phyloP scores from a whole-genome alignment of 345 rosid genomes.

The Hevea brasiliensis region DNA sequence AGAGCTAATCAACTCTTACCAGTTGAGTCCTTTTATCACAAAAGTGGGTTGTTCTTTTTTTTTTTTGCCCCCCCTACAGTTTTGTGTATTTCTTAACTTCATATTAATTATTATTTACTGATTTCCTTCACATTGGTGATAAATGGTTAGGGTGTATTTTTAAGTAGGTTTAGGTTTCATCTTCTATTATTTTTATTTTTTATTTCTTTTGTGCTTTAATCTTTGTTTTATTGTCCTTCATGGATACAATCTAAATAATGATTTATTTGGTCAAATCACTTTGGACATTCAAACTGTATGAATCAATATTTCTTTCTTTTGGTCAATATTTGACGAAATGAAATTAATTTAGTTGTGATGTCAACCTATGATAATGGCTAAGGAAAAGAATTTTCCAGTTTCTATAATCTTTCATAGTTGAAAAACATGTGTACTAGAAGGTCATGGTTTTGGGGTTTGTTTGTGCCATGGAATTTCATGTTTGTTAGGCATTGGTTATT shows the following conservation, averaged over 20 bases:
- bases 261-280: neutral
- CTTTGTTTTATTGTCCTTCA: neutral
- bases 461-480: too few species aligned
- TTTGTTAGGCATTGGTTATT: neutral
- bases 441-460: neutral
- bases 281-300: neutral
- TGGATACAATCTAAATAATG: neutral
- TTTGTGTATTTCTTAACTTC: neutral
- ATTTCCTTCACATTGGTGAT: neutral
- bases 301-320: too few species aligned
- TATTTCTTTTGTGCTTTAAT: neutral
- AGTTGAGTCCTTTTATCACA: slow-evolving; percentile 74
- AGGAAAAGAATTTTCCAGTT: neutral
- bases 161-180: neutral
- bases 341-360: too few species aligned
- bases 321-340: neutral
- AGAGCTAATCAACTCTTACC: slow-evolving; percentile 57
- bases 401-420: neutral
- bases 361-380: neutral
- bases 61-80: neutral
- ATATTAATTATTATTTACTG: neutral
- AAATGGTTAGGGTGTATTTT: neutral
- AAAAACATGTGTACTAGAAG: neutral
- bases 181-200: neutral
- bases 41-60: slow-evolving; percentile 53